Evolutionary conservation across 2,329 filamentous ascomycete genomes (phyloP), one percentile per base, ranked within the genome.

Genomic region (Microsporum ferrugineum): DNA sequence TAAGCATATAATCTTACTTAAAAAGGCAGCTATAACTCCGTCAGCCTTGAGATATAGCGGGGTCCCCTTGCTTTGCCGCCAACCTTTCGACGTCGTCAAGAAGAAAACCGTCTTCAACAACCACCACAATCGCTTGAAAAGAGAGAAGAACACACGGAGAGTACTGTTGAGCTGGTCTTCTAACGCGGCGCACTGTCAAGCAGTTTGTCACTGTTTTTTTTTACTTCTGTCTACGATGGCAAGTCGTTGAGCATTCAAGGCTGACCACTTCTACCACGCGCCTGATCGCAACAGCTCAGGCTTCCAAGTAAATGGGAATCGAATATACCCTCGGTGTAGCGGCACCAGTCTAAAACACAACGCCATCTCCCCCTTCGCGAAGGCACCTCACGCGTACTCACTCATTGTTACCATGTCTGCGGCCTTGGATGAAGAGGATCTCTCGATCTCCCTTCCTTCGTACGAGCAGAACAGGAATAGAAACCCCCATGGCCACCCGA

Each of bases 381-480:
- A 51, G 27, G 3, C 23, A 31, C 14, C 23, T 23, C 41, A 17
- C 3, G 8, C 10, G 8, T 31, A n/a, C 5, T 14, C 29, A 59
- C 36, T 23, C 17, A 33, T 8, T 17, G 27, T 36, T 27, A 67
- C 55, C 61, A 74, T 73, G 72, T 66, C 72, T 45, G 71, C 72
- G 57, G 63, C 68, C 31, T 70, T 73, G 57, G 66, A 73, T 62
- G 71, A 73, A 60, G 71, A 74, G 61, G 72, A 74, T 64, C 68
- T 73, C 43, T 71, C 71, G 27, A 70, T 73, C 59, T 72, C 72
- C 38, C 68, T 74, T 14, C 69, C 71, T 8, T 63, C 67, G 31
- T 64, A 65, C 60, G 60, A 59, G 41, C 56, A 63, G 34, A 56
- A 43, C 27, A 49, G 60, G 39, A 49, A 65, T 63, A 41, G 45